Base-by-base conservation (phyloP, 208 protist species). In the Crithidia mellificae region DNA sequence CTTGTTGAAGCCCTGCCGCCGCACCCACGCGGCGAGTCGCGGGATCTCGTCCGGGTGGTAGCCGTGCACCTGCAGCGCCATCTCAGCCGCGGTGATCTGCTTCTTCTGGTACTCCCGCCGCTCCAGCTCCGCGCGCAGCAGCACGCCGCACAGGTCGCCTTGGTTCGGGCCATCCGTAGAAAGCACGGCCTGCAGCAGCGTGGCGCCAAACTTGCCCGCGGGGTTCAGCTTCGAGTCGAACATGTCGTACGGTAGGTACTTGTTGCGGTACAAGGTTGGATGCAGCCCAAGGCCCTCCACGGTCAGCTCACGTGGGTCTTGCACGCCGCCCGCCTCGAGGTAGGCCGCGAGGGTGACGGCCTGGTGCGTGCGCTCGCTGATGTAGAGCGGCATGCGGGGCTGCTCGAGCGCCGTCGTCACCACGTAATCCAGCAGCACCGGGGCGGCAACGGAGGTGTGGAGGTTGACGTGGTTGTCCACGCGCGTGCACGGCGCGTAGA, bases 251-350 rank as follows among this genome's bases (percentile, higher is more conserved):
- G 80, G 78, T 25, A 90, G 70, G 75, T 87, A 93, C 80, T 93
- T 91, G 66, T 96, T 94, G 44, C 81, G 77, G 72, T 92, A 89
- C 20, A 87, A 69, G 15, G 84, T 87, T 8, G 92, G 92, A 49
- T 95, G 92, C 65, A 97, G 61, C 17, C 92, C 92, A 7, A 97
- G 87, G 6, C 92, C 92, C 64, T 91, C 88, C 20, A 93, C 83
- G 29, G 90, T 96, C 11, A 97, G 47, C 63, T 87, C 79, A 41
- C 79, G 71, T 53, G 92, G 82, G 58, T 93, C 66, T 1, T 58
- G 55, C 14, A 96, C 74, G 36, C 84, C 80, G 44, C 82, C 77
- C 17, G 74, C 62, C 54, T 85, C 72, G 39, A 97, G 75, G 67
- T 88, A 89, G 17, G 83, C 76, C 22, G 62, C 57, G n/a, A 97